phyloP scores from a whole-genome alignment of 768 basidiomycete species.

The Cyclocybe aegerita region DNA sequence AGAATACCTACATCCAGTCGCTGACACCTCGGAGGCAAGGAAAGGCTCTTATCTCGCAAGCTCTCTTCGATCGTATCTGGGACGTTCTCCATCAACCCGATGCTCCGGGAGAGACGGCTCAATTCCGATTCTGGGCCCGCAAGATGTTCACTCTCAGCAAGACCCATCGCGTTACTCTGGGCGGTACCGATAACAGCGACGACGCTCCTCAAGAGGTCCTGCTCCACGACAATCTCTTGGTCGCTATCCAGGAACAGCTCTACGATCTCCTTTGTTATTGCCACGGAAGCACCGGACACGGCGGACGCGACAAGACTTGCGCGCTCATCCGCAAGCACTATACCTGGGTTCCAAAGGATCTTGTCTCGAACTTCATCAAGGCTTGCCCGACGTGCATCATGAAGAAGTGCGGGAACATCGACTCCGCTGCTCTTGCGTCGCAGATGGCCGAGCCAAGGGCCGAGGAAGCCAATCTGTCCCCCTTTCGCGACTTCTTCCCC shows the following conservation, averaged over 20 bases:
- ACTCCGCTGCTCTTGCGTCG: conserved; percentile 15
- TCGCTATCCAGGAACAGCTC: conserved; percentile 76
- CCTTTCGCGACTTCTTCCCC: conserved; percentile 20
- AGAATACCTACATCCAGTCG: conserved; percentile 54
- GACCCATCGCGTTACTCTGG: conserved; percentile 25
- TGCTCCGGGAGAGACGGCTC: conserved; percentile 48
- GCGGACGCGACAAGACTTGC: conserved; percentile 79
- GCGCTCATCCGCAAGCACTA: conserved; percentile 65
- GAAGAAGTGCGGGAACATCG: conserved; percentile 37
- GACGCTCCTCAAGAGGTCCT: conserved; percentile 42
- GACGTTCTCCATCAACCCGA: conserved; percentile 59
- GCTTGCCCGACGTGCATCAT: conserved; percentile 73
- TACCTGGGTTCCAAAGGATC: conserved; percentile 84
- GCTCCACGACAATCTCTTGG: conserved; percentile 68
- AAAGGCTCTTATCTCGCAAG: conserved; percentile 73
- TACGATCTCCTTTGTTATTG: conserved; percentile 77
- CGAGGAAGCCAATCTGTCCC: conserved; percentile 16
- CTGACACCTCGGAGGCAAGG: conserved; percentile 54
- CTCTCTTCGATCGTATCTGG: conserved; percentile 72
- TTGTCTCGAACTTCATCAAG: conserved; percentile 76
- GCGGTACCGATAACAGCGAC: conserved; percentile 15
- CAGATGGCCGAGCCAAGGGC: conserved; percentile 12
- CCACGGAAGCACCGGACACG: conserved; percentile 65
- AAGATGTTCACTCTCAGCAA: conserved; percentile 69
- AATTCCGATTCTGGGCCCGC: conserved; percentile 82